These are phyloP conservation scores for Blastomyces percursus DNA, from an alignment of 2,329 filamentous ascomycete species.

Conservation along the genomic window DNA sequence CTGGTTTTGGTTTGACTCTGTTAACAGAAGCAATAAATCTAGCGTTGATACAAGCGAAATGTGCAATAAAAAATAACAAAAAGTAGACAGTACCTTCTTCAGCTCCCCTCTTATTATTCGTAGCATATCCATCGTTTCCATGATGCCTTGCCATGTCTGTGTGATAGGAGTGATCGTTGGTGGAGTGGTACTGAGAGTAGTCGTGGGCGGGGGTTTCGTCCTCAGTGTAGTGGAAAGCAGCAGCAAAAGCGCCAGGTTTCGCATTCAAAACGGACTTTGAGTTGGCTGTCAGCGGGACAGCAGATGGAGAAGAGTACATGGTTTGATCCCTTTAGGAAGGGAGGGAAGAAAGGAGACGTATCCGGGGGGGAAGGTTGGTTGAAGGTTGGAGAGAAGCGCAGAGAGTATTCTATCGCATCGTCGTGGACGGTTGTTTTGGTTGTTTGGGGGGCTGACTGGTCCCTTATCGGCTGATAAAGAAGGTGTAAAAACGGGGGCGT, in stretches of 20 bases:
- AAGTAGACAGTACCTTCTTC: neutral
- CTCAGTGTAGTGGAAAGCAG: constrained; percentile 35
- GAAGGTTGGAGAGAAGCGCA: constrained; percentile 1
- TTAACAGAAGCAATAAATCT: neutral
- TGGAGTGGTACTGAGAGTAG: constrained; percentile 3
- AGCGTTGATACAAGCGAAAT: no score
- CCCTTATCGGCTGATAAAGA: constrained; percentile 1
- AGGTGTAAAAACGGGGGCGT: neutral
- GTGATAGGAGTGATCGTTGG: constrained; percentile 3
- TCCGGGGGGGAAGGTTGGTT: neutral
- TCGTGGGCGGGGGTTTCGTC: constrained; percentile 20
- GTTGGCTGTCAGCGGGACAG: constrained; percentile 26
- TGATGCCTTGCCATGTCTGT: constrained; percentile 3
- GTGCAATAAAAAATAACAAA: neutral
- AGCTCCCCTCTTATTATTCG: constrained; percentile 3
- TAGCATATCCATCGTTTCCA: constrained; percentile 15
- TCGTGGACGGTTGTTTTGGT: neutral
- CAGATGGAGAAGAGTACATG: constrained; percentile 27
- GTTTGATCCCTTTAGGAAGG: neutral
- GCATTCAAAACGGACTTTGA: constrained; percentile 24
- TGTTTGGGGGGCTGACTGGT: neutral
- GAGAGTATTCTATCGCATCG: constrained; percentile 8
- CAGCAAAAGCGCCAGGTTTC: constrained; percentile 29
- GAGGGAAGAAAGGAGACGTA: neutral
- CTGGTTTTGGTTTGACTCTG: neutral